phyloP scores from a whole-genome alignment of 1,284 basidiomycete species.

The Austroboletus novae-zelandiae region DNA sequence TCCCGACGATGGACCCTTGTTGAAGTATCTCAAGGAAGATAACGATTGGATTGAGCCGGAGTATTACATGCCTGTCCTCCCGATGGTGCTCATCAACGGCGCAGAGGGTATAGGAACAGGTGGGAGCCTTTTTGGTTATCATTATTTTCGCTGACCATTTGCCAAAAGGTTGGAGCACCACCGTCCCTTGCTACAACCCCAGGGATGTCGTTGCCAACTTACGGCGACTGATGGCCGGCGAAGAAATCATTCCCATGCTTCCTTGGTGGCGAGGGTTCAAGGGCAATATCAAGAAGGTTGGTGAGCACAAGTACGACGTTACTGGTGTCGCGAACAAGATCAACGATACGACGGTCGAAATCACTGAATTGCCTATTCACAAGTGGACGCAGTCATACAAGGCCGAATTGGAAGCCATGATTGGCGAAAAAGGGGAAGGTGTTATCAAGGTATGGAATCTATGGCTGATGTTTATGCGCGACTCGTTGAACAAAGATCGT shows the following conservation, averaged over 20 bases:
- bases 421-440: conserved; percentile 69
- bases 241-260: conserved; percentile 82
- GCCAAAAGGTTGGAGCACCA: conserved; percentile 89
- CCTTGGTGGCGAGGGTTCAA: conserved; percentile 99
- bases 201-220: conserved; percentile 88
- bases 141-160: neutral
- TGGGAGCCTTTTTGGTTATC: conserved; percentile 31
- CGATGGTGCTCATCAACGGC: conserved; percentile 91
- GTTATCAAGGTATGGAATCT: conserved; percentile 53
- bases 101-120: conserved; percentile 98
- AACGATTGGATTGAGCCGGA: conserved; percentile 90
- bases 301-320: conserved; percentile 88
- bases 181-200: conserved; percentile 93
- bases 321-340: conserved; percentile 75
- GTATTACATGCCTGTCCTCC: conserved; percentile 91
- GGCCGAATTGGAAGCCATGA: conserved; percentile 82
- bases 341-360: conserved; percentile 87
- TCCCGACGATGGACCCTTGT: conserved; percentile 80
- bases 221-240: conserved; percentile 81
- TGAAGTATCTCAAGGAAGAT: conserved; percentile 88
- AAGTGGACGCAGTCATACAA: conserved; percentile 96
- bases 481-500: neutral
- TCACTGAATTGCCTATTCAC: conserved; percentile 95
- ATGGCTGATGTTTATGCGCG: neutral
- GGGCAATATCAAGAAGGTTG: conserved; percentile 80